phyloP scores from a whole-genome alignment of 345 rosid species.

The rapeseed (Brassica napus) region DNA sequence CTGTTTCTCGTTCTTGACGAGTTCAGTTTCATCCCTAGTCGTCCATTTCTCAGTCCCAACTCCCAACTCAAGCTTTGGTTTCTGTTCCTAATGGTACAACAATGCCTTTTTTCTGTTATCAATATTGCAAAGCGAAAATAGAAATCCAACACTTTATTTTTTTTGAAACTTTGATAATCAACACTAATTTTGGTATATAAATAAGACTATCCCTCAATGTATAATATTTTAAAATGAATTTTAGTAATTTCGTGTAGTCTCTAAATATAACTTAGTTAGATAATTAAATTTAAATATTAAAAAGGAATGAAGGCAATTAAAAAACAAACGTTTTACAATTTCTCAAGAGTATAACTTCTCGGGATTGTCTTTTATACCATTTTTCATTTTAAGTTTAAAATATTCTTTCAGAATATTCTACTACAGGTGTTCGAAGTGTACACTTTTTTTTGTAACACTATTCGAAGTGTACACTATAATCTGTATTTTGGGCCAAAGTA shows the following conservation, averaged over 20 bases:
- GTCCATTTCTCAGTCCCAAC: constrained; percentile 37
- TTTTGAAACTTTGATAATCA: background rate
- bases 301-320: too few relatives aligned
- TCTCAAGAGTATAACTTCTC: background rate
- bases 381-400: background rate
- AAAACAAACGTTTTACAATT: background rate
- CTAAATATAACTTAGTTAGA: background rate
- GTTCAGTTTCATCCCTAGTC: constrained; percentile 31
- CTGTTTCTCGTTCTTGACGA: constrained; percentile 40
- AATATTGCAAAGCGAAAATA: background rate
- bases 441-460: too few relatives aligned
- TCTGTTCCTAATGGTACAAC: constrained; percentile 20
- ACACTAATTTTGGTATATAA: background rate
- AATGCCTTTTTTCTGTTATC: background rate
- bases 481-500: background rate
- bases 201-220: background rate
- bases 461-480: background rate
- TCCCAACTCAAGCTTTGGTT: constrained; percentile 31
- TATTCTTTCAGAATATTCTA: background rate
- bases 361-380: background rate
- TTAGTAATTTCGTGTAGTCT: background rate
- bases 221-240: background rate
- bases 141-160: background rate
- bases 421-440: background rate
- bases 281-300: too few relatives aligned